Percentiles rank a stretch among this genome's conserved stretches.
Evolutionary conservation across 1,284 basidiomycete genomes (phyloP).

Genomic region (Mycosarcoma mackinlayi): DNA sequence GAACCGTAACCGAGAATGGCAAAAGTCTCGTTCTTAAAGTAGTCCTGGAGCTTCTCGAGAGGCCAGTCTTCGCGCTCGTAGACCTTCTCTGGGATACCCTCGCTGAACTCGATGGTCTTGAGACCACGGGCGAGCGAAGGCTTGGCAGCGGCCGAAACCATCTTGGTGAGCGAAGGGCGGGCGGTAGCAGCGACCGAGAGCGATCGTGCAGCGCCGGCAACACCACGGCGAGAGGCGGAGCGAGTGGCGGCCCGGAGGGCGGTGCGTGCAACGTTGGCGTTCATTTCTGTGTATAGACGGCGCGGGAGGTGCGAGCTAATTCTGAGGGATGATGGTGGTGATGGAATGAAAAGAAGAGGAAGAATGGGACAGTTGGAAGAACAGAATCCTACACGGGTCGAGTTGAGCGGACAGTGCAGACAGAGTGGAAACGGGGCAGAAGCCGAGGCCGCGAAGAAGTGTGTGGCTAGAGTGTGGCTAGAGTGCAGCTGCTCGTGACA

Average conservation of each 20-base stretch:
- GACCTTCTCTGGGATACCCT: slow-evolving; percentile 86
- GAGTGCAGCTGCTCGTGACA: slow-evolving; percentile 6
- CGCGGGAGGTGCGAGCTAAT: neutral
- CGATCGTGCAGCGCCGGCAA: slow-evolving; percentile 44
- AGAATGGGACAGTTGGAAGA: neutral
- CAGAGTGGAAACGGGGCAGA: neutral
- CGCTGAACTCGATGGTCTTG: slow-evolving; percentile 96
- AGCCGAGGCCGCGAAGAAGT: neutral
- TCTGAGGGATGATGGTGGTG: neutral
- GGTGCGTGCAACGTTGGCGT: slow-evolving; percentile 53
- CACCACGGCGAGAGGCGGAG: slow-evolving; percentile 38
- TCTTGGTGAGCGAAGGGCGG: slow-evolving; percentile 42
- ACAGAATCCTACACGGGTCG: neutral
- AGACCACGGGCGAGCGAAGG: slow-evolving; percentile 73
- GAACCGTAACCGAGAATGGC: slow-evolving; percentile 94
- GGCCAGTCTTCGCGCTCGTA: slow-evolving; percentile 99
- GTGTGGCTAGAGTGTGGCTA: too few relatives aligned
- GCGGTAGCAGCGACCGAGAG: slow-evolving; percentile 49
- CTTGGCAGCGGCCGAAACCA: slow-evolving; percentile 40
- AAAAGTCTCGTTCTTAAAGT: slow-evolving; percentile 98
- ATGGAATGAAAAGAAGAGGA: slow-evolving; percentile 3
- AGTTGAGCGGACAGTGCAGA: neutral
- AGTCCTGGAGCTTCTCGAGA: slow-evolving; percentile 91
- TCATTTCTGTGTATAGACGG: slow-evolving; percentile 23
- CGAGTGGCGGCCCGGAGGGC: slow-evolving; percentile 54